Conservation (phyloP, 192 early-diverging fungal genomes). For the Dissophora ornata region DNA sequence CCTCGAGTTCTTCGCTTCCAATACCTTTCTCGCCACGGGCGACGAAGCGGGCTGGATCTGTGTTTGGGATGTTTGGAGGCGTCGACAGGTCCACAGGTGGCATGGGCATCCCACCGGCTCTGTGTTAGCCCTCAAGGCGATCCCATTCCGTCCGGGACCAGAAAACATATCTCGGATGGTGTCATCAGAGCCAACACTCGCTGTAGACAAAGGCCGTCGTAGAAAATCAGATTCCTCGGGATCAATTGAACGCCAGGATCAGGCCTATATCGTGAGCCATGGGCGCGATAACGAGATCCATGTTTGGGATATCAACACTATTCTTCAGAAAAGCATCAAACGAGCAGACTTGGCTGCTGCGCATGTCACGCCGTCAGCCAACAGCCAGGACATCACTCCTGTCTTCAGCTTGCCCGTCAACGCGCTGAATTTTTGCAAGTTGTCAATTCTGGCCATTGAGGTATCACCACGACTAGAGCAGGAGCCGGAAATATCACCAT, state of each 20-base stretch:
- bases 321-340: conserved; percentile 12
- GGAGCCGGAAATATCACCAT: not conserved
- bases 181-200: too few species aligned
- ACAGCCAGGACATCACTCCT: not conserved
- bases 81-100: conserved; percentile 42
- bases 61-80: conserved; percentile 51
- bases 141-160: conserved; percentile 13
- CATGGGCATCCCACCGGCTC: conserved; percentile 34
- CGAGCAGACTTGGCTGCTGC: not conserved
- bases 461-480: not conserved
- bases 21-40: conserved; percentile 46
- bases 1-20: conserved; percentile 50
- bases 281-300: conserved; percentile 54
- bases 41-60: conserved; percentile 47
- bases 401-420: conserved; percentile 49
- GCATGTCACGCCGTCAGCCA: not conserved
- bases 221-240: too few species aligned
- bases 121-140: conserved; percentile 16
- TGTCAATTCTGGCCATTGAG: conserved; percentile 34
- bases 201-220: too few species aligned
- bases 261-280: conserved; percentile 42
- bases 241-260: not conserved
- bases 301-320: conserved; percentile 48
- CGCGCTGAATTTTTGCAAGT: conserved; percentile 55
- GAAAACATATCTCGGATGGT: not conserved